Conservation (phyloP, 768 basidiomycete species). For the Amanita muscaria region DNA sequence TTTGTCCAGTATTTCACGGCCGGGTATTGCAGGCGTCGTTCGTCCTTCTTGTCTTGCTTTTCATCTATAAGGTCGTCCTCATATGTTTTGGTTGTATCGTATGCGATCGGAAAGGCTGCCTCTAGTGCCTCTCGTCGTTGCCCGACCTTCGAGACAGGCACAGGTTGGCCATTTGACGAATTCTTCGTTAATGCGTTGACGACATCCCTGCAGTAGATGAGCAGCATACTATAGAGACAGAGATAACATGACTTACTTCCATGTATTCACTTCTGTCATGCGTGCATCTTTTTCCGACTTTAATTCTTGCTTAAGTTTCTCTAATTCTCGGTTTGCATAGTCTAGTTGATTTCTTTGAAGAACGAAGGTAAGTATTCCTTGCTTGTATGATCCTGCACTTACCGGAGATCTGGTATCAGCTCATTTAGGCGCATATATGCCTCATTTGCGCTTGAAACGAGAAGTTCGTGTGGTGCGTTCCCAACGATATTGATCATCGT, state of each 20-base stretch:
- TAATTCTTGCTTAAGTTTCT: background rate
- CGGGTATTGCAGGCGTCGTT: background rate
- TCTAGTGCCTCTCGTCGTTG: background rate
- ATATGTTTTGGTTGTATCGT: background rate
- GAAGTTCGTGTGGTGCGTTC: too few relatives aligned
- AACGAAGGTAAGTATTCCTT: background rate
- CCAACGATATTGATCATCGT: too few relatives aligned
- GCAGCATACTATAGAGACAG: background rate
- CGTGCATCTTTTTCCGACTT: background rate
- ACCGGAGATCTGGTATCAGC: background rate
- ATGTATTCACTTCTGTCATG: background rate
- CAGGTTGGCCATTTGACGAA: background rate
- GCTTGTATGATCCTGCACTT: background rate
- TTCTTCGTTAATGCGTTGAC: background rate
- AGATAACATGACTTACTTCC: background rate
- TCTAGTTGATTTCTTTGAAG: background rate
- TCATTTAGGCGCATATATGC: background rate
- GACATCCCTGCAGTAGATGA: background rate
- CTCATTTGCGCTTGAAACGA: background rate
- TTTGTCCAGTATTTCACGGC: background rate
- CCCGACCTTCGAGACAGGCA: background rate
- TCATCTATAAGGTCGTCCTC: background rate
- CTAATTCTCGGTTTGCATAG: too few relatives aligned
- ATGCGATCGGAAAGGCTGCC: background rate
- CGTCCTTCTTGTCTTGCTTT: too few relatives aligned